Evolutionary conservation across 305 asterid genomes (phyloP).

Genomic region (Plantago coronopus): DNA sequence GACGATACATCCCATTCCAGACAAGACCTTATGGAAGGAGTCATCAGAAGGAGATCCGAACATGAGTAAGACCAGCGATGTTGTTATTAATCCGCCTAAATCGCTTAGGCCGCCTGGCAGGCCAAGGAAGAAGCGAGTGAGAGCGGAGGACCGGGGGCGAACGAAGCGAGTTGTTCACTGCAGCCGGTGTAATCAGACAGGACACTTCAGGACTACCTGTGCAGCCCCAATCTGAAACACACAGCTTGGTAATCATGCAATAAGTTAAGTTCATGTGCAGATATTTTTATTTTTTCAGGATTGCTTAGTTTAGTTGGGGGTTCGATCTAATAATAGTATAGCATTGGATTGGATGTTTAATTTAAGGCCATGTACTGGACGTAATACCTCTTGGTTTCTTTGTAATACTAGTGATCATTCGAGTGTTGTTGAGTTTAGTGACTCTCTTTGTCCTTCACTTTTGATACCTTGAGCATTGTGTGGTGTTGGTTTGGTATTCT

Average conservation of each 20-base stretch:
- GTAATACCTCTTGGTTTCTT: too few species aligned
- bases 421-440: too few species aligned
- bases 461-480: too few species aligned
- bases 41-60: constrained; percentile 55
- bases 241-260: neutral
- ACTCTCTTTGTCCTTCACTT: too few species aligned
- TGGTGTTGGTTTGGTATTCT: too few species aligned
- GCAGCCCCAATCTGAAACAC: constrained; percentile 78
- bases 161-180: constrained; percentile 89
- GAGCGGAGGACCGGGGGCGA: constrained; percentile 89
- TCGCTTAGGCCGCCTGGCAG: constrained; percentile 82
- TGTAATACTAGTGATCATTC: neutral
- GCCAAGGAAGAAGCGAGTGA: constrained; percentile 82
- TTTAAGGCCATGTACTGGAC: neutral
- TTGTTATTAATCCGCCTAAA: constrained; percentile 73
- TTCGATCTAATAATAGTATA: too few species aligned
- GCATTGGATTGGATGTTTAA: neutral
- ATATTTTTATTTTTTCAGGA: neutral
- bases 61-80: constrained; percentile 31
- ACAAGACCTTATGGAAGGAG: constrained; percentile 80
- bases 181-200: constrained; percentile 91
- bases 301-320: neutral
- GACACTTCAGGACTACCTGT: constrained; percentile 75
- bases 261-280: neutral
- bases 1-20: constrained; percentile 88